These are phyloP conservation scores for Phaeomoniella chlamydospora DNA, from an alignment of 2,329 filamentous ascomycete species.

Conservation along the genomic window DNA sequence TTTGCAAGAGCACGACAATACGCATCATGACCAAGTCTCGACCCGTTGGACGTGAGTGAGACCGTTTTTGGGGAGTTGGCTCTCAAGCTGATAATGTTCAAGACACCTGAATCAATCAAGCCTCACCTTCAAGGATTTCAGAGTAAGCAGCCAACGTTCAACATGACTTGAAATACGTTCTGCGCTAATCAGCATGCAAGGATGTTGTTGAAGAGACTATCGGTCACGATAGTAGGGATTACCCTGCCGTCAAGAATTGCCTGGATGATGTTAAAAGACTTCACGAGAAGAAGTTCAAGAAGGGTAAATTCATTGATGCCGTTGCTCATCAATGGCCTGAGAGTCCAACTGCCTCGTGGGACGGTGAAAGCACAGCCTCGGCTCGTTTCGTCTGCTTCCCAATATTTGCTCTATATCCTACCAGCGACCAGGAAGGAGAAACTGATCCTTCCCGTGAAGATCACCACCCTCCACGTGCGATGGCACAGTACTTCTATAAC, in stretches of 20 bases:
- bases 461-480: background rate
- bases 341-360: background rate
- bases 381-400: background rate
- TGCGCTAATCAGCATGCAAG: background rate
- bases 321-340: background rate
- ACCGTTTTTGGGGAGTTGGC: background rate
- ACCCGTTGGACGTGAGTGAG: no score
- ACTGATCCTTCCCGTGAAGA: no score
- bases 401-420: background rate
- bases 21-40: no score
- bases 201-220: background rate
- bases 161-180: background rate
- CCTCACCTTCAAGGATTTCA: slow-evolving; percentile 1
- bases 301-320: slow-evolving; percentile 1
- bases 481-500: background rate
- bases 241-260: background rate
- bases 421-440: background rate
- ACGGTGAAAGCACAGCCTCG: background rate
- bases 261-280: background rate
- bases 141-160: background rate
- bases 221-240: background rate
- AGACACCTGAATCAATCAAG: background rate
- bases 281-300: background rate
- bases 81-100: background rate
- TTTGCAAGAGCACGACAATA: no score